These are phyloP conservation scores for Pichia nakasei DNA, from an alignment of 805 yeast species.

Conservation along the genomic window DNA sequence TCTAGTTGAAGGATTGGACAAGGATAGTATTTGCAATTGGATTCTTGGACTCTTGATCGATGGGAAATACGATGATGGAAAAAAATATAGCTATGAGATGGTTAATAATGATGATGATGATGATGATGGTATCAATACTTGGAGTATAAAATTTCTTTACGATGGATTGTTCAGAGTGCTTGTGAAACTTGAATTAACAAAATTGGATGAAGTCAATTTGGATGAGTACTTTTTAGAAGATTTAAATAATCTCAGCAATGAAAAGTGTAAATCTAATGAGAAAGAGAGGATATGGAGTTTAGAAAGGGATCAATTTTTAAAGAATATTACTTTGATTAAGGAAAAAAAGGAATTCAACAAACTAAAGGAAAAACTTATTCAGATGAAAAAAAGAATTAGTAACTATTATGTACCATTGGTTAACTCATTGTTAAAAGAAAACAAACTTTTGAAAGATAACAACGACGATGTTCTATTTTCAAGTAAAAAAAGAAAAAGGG, in stretches of 20 bases:
- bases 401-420: constrained; percentile 5
- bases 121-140: not conserved
- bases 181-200: not conserved
- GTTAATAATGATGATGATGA: not conserved
- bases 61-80: constrained; percentile 2
- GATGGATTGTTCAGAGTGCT: constrained; percentile 7
- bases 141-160: constrained; percentile 1
- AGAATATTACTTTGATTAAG: not conserved
- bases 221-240: constrained; percentile 8
- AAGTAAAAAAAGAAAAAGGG: not conserved
- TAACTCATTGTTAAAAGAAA: constrained; percentile 2
- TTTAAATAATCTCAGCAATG: not conserved
- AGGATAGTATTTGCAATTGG: constrained; percentile 1
- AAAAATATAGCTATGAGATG: constrained; percentile 1
- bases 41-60: constrained; percentile 2
- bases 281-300: not conserved
- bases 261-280: not conserved
- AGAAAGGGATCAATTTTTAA: not conserved
- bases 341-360: not conserved
- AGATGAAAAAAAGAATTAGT: constrained; percentile 2
- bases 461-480: not conserved
- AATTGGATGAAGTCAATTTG: not conserved
- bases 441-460: not conserved
- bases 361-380: not conserved
- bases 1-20: no score